phyloP scores from a whole-genome alignment of 169 alveolate species.

The Plasmodium knowlesi region DNA sequence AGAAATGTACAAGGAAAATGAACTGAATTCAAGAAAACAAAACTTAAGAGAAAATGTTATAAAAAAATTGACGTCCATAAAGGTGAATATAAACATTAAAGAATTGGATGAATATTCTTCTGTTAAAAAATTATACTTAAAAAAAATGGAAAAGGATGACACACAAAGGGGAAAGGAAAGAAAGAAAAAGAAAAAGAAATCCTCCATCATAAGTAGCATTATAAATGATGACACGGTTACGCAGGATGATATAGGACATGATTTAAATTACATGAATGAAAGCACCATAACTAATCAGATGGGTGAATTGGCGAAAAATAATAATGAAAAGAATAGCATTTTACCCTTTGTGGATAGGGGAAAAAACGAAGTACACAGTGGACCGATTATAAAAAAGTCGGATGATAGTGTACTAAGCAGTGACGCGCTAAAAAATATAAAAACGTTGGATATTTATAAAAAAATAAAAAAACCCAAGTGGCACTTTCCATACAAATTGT shows the following conservation, averaged over 20 bases:
- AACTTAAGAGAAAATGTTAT: slow-evolving; percentile 63
- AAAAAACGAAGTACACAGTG: slow-evolving; percentile 11
- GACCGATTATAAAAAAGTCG: slow-evolving; percentile 57
- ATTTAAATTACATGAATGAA: background rate
- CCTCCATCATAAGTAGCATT: slow-evolving; percentile 53
- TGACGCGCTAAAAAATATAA: slow-evolving; percentile 78
- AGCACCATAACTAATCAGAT: background rate
- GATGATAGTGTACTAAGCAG: slow-evolving; percentile 77
- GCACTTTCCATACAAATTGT: slow-evolving; percentile 98
- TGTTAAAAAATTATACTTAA: slow-evolving; percentile 51
- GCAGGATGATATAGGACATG: slow-evolving; percentile 18
- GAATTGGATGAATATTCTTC: slow-evolving; percentile 72
- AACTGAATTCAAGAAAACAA: slow-evolving; percentile 32
- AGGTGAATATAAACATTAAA: slow-evolving; percentile 64
- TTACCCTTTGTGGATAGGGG: background rate
- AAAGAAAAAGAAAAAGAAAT: slow-evolving; percentile 45
- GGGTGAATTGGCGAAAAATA: background rate
- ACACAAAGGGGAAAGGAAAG: slow-evolving; percentile 28
- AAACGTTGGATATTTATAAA: slow-evolving; percentile 77
- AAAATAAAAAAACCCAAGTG: slow-evolving; percentile 87
- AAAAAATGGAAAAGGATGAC: slow-evolving; percentile 42
- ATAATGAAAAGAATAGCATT: slow-evolving; percentile 36
- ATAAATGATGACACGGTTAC: slow-evolving; percentile 55
- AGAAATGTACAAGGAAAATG: slow-evolving; percentile 68
- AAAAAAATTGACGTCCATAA: slow-evolving; percentile 54